Percentiles rank a stretch among this genome's conserved stretches.
These are phyloP conservation scores for Termitomyces sp. DNA, from an alignment of 768 basidiomycete genomes.

Conservation along the genomic window DNA sequence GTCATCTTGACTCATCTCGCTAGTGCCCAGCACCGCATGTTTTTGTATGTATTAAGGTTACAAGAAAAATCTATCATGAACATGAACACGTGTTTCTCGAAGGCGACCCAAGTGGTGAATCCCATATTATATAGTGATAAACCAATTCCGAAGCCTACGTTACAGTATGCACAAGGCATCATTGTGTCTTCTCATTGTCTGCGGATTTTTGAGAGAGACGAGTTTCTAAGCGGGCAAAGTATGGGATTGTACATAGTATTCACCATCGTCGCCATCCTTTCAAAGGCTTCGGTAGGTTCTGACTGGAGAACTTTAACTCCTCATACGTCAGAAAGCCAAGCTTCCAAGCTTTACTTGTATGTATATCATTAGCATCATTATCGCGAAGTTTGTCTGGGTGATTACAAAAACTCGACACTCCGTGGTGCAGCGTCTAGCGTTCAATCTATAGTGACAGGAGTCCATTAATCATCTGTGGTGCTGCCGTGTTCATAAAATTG, in stretches of 20 bases:
- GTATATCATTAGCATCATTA: too few relatives aligned
- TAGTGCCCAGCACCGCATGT: background rate
- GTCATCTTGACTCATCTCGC: background rate
- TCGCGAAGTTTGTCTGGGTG: background rate
- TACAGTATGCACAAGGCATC: background rate
- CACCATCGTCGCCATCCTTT: background rate
- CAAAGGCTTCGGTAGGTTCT: background rate
- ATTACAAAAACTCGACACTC: background rate
- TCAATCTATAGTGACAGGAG: too few relatives aligned
- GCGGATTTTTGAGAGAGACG: background rate
- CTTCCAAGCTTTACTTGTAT: background rate
- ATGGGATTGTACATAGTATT: background rate
- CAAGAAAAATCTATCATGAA: background rate
- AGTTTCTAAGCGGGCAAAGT: background rate
- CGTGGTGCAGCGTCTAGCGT: background rate
- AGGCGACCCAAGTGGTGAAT: background rate
- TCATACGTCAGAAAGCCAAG: background rate
- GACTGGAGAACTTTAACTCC: too few relatives aligned
- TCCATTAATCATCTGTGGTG: too few relatives aligned
- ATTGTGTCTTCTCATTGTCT: background rate
- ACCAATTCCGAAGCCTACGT: background rate
- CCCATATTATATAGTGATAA: background rate
- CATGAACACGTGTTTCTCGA: too few relatives aligned
- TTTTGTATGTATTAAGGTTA: constrained; percentile 6
- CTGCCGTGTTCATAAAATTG: too few relatives aligned